Base-by-base conservation (phyloP, 768 basidiomycete genomes). In the Boletus pseudopeckii region DNA sequence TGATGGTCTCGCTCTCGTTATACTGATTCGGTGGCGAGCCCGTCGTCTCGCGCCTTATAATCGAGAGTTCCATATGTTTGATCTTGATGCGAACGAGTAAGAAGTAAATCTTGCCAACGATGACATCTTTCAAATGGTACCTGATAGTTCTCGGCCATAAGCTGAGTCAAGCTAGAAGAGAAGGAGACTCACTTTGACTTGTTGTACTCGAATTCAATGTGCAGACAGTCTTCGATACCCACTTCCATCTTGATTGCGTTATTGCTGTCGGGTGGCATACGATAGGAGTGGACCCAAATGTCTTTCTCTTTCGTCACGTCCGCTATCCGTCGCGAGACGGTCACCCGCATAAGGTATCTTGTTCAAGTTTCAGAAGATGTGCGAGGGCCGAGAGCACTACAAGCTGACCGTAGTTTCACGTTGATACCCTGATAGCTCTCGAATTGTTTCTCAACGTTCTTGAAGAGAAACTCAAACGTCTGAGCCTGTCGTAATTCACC, bases 211-310 rank as follows among this genome's bases (percentile, higher is more conserved):
- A 98, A 98, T 69, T 98, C 97, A 63, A 98, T 99, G 70, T 98
- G 96, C 63, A 98, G 72, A 71, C 97, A 98, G 66, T 98, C 97
- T 70, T 98, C 97, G 55, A 99, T 99, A 8, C 97, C 97, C 36
- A 98, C 97, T 74, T 98, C 97, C 97, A 99, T 98, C 79, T 96
- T 98, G 75, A 98, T 98, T 39, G 92, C 88, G 69, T 96, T 98
- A 71, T 97, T 98, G 65, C 84, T 90, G 71, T 98, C 97, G 52
- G 96, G 94, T 10, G 96, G 97, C 92, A 98, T 98, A 36, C 95
- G 88, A 77, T 89, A 99, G 4, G 91, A 96, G 70, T 99, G 96
- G 4, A 98, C 96, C 96, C 96, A 98, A 18, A 98, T 67, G 57
- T 99, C 97, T 68, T 79, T 86, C 73, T 98, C 97, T 71, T 96